Percentiles rank a stretch among this genome's conserved stretches.
Evolutionary conservation across 1,284 basidiomycete species (phyloP).

Genomic region (Trichosporon ovoides): DNA sequence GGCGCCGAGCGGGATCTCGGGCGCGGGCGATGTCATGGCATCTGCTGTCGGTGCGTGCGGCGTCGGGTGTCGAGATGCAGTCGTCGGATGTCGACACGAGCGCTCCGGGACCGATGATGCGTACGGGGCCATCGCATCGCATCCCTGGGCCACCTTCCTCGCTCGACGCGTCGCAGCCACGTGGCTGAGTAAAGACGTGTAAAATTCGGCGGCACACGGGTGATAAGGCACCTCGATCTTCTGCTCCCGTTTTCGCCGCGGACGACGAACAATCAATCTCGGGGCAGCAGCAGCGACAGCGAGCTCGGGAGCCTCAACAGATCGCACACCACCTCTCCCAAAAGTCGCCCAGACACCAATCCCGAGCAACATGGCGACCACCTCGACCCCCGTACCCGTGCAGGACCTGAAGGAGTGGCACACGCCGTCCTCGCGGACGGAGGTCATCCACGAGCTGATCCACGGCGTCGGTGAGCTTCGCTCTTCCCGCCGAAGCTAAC

Average conservation of each 20-base stretch:
- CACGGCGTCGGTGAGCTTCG: constrained; percentile 74
- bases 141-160: background rate
- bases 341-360: constrained; percentile 12
- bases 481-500: constrained; percentile 1
- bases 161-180: constrained; percentile 7
- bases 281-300: background rate
- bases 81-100: background rate
- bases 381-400: constrained; percentile 30
- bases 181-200: background rate
- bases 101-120: background rate
- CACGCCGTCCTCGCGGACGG: constrained; percentile 65
- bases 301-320: background rate
- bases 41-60: background rate
- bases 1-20: constrained; percentile 40
- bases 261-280: constrained; percentile 5
- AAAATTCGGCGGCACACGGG: background rate
- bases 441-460: constrained; percentile 81
- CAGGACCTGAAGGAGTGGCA: constrained; percentile 48
- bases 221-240: background rate
- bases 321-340: background rate
- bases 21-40: constrained; percentile 29
- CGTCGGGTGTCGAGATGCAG: background rate
- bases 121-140: background rate
- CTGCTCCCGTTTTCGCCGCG: constrained; percentile 1
- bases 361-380: constrained; percentile 29